Evolutionary conservation across 2,329 filamentous ascomycete species (phyloP), one percentile per base, ranked within the genome.

Genomic region (Aspergillus oerlinghausenensis): DNA sequence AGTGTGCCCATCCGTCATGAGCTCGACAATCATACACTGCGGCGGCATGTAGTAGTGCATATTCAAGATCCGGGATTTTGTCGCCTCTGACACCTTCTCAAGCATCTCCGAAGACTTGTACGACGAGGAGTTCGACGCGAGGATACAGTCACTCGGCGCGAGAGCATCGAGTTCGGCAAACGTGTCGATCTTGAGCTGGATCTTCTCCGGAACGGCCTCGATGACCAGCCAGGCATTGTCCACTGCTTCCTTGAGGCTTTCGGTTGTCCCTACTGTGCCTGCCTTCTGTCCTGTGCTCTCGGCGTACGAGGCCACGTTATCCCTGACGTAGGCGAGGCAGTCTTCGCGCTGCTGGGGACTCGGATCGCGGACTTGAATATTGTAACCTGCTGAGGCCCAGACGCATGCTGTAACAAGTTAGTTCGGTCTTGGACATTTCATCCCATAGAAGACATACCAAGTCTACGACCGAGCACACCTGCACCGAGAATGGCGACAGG

Each of bases 31-130:
- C 59, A 73, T 75, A 35, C 52, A 50, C n/a, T 64, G 63, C 0
- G 76, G 79, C 0, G 79, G 80, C 79, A 82, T 82, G 55, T 76
- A 77, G 62, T 75, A 84, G 54, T 84, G 81, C 57, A 77, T 79
- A 59, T 84, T 83, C 40, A 81, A 63, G 2, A 81, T 68, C 0
- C 77, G 69, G 2, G 49, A 50, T 55, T 74, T 78, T 0, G 73
- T 73, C 1, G 64, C 65, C 0, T 73, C 70, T 0, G 65, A 60
- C 2, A 83, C 67, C 23, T 77, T 75, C 1, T 65, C 71, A 0
- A 83, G 59, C 74, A 84, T 79, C 54, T 81, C 74, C 0, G 73
- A 70, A 0, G 78, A 78, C 62, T 79, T 81, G 71, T 78, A 83
- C 0, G 80, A 82, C 0, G 79, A 82, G 0, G 77, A 80, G 52